Evolutionary conservation across 176 grass and related monocot species (phyloP), one percentile per base, ranked within the genome.

Genomic region (Puya raimondii): DNA sequence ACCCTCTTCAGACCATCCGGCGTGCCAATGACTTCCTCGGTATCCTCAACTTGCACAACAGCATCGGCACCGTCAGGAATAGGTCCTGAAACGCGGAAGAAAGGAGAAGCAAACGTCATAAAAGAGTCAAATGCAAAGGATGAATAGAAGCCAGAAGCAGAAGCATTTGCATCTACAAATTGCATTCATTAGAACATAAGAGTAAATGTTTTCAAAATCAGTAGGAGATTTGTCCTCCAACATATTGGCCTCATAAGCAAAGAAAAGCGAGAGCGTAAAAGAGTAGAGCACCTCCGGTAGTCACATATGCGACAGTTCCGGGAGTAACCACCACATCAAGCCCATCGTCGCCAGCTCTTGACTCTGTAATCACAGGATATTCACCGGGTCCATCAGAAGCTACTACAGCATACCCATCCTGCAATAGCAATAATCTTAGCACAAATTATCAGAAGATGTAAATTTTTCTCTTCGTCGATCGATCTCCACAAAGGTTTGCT

Each of bases 361-460:
- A 87, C 78, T 97, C 89, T 47, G 85, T 79, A 64, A 97, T 66
- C 47, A 97, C 89, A 11, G 86, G 80, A 68, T 97, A 92, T 67
- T 90, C 86, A 52, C 89, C 89, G 0, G 89, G 93, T 23, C 89
- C 89, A 53, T 92, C 93, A 22, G 84, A 42, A 27, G 93, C 83
- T 72, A 97, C 84, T 16, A 97, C 89, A 23, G 86, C 89, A 80
- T 90, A 97, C 11, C 89, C 93, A 50, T 97, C 93, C 93, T 96
- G 80, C 71, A 18, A 29, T 11, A 66, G 16, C 29, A 78, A 65
- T 17, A 50, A 10, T 42, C 33, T 42, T 42, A 2, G 16, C 14
- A 61, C n/a, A 22, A 61, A 61, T 61, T n/a, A n/a, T 12, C 12
- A 56, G 14, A 56, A 56, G 33, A 6, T 5, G 33, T 8, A 8